These are phyloP conservation scores for Cordia subcordata DNA, from an alignment of 257 asterid species.

Conservation along the genomic window DNA sequence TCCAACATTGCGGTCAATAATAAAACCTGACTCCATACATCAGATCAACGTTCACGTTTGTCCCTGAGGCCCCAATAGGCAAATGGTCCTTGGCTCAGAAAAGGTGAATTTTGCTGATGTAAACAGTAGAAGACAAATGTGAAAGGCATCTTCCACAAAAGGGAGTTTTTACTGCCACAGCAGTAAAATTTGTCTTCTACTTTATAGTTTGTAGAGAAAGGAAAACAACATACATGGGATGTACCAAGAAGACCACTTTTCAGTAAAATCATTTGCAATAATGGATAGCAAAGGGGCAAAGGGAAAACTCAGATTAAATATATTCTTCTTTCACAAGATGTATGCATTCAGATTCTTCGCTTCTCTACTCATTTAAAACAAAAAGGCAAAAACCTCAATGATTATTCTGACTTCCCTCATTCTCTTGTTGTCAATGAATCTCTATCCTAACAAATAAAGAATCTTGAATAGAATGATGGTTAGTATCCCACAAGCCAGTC, in stretches of 20 bases:
- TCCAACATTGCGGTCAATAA: no score
- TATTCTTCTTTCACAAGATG: slow-evolving; percentile 28
- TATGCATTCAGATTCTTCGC: slow-evolving; percentile 40
- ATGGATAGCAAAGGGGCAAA: slow-evolving; percentile 14
- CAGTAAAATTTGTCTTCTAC: slow-evolving; percentile 33
- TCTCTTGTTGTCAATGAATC: slow-evolving; percentile 39
- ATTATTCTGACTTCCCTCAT: slow-evolving; percentile 39
- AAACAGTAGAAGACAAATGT: slow-evolving; percentile 19
- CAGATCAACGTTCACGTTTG: no score
- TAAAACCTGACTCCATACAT: no score
- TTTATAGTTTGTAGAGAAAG: slow-evolving; percentile 17
- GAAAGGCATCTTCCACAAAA: slow-evolving; percentile 15
- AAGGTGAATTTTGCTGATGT: no score
- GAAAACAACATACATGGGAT: slow-evolving; percentile 12
- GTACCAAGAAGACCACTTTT: slow-evolving; percentile 40
- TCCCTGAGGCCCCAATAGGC: no score
- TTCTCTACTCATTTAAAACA: slow-evolving; percentile 34
- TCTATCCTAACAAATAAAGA: slow-evolving; percentile 46
- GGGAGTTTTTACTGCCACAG: slow-evolving; percentile 19
- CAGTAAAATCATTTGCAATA: slow-evolving; percentile 60
- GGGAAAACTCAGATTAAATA: slow-evolving; percentile 14
- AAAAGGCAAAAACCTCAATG: slow-evolving; percentile 26
- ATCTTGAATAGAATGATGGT: slow-evolving; percentile 30
- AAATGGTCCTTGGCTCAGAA: no score
- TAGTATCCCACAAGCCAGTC: slow-evolving; percentile 26